Conservation (phyloP, 169 alveolate genomes). For the Plasmodium gaboni region DNA sequence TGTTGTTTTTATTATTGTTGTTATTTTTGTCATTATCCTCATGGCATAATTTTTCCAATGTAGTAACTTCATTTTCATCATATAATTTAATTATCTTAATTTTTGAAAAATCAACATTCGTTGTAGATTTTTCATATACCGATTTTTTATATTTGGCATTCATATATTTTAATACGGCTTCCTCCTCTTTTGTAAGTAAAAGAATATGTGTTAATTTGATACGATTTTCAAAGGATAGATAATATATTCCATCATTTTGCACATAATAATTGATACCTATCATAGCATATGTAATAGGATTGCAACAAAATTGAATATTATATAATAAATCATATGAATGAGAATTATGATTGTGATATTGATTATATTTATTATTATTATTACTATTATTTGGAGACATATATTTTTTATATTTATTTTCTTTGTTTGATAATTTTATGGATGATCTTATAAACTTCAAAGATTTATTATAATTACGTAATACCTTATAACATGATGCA, state of each 20-base stretch:
- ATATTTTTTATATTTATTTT: conserved; percentile 11
- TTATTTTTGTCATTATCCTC: background rate
- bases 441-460: conserved; percentile 49
- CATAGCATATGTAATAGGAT: conserved; percentile 66
- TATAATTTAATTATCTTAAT: conserved; percentile 25
- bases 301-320: conserved; percentile 56
- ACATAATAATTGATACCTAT: conserved; percentile 54
- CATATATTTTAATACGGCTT: conserved; percentile 28
- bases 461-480: conserved; percentile 62
- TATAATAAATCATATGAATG: conserved; percentile 60
- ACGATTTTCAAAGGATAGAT: conserved; percentile 46
- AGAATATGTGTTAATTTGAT: conserved; percentile 49
- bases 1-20: background rate
- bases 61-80: conserved; percentile 9
- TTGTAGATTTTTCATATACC: conserved; percentile 7
- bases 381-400: no score
- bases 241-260: conserved; percentile 70
- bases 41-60: conserved; percentile 4
- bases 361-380: background rate
- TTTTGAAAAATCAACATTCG: conserved; percentile 10
- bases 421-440: conserved; percentile 45
- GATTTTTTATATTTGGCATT: conserved; percentile 20
- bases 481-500: conserved; percentile 62
- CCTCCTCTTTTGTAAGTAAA: conserved; percentile 59
- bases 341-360: conserved; percentile 6